Evolutionary conservation across 2,329 filamentous ascomycete genomes (phyloP), one percentile per base, ranked within the genome.

Genomic region (Trichoderma atrobrunneum): DNA sequence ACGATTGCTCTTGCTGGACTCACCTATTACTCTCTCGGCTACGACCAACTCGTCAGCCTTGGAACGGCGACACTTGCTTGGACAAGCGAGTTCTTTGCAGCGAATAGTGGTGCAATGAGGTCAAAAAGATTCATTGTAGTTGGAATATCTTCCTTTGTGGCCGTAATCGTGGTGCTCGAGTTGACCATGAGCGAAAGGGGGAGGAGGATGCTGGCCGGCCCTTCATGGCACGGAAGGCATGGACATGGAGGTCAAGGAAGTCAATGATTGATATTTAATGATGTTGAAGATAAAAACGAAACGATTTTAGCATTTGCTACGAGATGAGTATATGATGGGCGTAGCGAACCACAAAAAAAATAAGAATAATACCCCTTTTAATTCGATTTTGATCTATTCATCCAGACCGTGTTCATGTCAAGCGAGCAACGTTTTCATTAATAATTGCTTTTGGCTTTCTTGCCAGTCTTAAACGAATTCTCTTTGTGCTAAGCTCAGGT

Each of bases 1-100:
- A 84, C 86, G 76, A 87, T 95, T 77, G 93, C 93, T 68, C 83
- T 88, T 21, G 76, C 80, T 71, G 86, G 86, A 36, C 80, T 88
- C 62, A 78, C 84, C 28, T 82, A 86, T 75, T 89, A 88, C 79
- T 87, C 86, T 0, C 75, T 82, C 11, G 81, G 81, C 36, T 81
- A 81, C 73, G 80, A 82, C 56, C 80, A 81, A 64, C 74, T 82
- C 57, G 65, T 77, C 30, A 73, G 75, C 26, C 70, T 76, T 30
- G 77, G 74, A 30, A 32, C 36, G 8, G 8, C 57, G 24, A 26
- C 57, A n/a, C n/a, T 62, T 54, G 10, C 36, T 34, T 36, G 18
- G n/a, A 28, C 21, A 11, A 61, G 14, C 12, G 57, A 69, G 2
- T 51, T 69, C 10, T 73, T 77, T 14, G 74, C 77, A 12, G 62